Conservation (phyloP, 2,329 filamentous ascomycete species). For the Hymenotorrendiella dingleyae region DNA sequence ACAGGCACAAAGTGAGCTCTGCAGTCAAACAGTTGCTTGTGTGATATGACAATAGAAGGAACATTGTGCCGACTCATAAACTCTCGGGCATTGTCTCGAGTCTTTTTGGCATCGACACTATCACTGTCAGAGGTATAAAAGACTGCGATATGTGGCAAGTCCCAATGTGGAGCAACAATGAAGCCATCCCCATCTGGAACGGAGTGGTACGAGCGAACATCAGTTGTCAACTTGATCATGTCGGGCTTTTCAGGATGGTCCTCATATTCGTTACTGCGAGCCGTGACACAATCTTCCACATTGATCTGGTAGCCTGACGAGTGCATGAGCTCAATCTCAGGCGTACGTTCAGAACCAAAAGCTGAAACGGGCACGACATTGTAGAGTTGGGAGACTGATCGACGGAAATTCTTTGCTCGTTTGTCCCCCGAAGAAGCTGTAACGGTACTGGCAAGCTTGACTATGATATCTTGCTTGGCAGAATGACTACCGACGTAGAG, state of each 20-base stretch:
- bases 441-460: slow-evolving; percentile 44
- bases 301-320: slow-evolving; percentile 46
- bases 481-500: slow-evolving; percentile 43
- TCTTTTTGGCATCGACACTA: slow-evolving; percentile 33
- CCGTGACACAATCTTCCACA: slow-evolving; percentile 42
- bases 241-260: slow-evolving; percentile 33
- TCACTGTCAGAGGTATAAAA: slow-evolving; percentile 43
- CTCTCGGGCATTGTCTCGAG: slow-evolving; percentile 38
- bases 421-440: slow-evolving; percentile 35
- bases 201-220: slow-evolving; percentile 34
- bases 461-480: slow-evolving; percentile 36
- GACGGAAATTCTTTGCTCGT: slow-evolving; percentile 26
- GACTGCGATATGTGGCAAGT: slow-evolving; percentile 43
- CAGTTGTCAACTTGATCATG: slow-evolving; percentile 34
- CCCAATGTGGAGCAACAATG: slow-evolving; percentile 39
- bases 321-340: slow-evolving; percentile 47
- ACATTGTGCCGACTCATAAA: slow-evolving; percentile 43
- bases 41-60: slow-evolving; percentile 43
- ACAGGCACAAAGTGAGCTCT: slow-evolving; percentile 31
- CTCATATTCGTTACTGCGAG: slow-evolving; percentile 30
- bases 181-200: slow-evolving; percentile 32
- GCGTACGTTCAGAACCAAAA: slow-evolving; percentile 40
- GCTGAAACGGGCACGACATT: slow-evolving; percentile 46
- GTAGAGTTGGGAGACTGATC: slow-evolving; percentile 39
- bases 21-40: slow-evolving; percentile 36